Base-by-base conservation (phyloP, 1,284 basidiomycete genomes). In the Tilletia caries region DNA sequence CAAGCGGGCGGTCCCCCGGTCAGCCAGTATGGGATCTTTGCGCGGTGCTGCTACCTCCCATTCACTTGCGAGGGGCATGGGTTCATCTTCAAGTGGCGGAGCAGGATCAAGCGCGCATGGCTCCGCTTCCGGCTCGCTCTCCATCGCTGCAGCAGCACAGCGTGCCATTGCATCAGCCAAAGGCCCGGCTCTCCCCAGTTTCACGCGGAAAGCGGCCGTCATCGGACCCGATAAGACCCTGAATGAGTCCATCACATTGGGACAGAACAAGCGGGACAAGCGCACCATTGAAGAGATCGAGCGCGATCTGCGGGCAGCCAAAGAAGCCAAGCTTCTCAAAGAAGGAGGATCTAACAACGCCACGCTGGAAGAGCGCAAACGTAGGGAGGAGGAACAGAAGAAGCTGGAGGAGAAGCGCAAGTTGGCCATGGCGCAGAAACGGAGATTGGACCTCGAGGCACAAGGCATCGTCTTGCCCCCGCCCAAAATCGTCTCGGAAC, bases 281-380 rank as follows among this genome's bases (percentile, higher is more conserved):
- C 68, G 76, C 18, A 71, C 71, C 15, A 76, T 79, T 46, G 77
- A 77, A 68, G 75, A 77, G 68, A 73, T 79, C 34, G 77, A 79
- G 62, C 66, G 76, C 2, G 77, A 79, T 48, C 70, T 75, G 18
- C 66, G 70, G 37, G 71, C 60, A 37, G 65, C 74, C 34, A 73
- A 70, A 52, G 73, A 74, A 44, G 68, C 50, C 34, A 70, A 71
- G 25, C 68, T 29, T 44, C 34, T 44, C 29, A 29, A 29, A 12
- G 20, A 64, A 13, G 34, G 70, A 3, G 65, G 65, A 32, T 60
- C 48, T 3, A 68, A 44, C 20, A 65, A 67, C 6, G 69, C 65
- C 10, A 67, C 67, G 1, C 70, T 72, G 48, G 66, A 71, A 29
- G 32, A 62, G 48, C 48, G 41, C 41, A 66, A 69, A 8, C 71